phyloP scores from a whole-genome alignment of 768 basidiomycete genomes.

The Suillus sp. region DNA sequence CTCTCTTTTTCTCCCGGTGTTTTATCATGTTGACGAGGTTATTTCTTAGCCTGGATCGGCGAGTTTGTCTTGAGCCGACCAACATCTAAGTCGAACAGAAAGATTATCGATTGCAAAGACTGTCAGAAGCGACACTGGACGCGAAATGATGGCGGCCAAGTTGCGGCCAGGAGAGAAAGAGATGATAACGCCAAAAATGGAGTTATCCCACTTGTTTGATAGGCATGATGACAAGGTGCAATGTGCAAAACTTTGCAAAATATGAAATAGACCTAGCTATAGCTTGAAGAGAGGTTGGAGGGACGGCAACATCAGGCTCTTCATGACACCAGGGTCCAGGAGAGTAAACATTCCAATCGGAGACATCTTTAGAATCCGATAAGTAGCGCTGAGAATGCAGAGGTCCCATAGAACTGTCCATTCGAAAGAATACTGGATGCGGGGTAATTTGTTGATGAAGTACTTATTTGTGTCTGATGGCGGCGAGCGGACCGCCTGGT shows the following conservation, averaged over 20 bases:
- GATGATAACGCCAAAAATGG: not conserved
- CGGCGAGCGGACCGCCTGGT: conserved; percentile 1
- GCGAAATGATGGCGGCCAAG: not conserved
- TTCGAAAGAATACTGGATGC: conserved; percentile 3
- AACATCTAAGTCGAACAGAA: not conserved
- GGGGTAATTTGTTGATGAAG: too few relatives aligned
- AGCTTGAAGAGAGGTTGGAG: conserved; percentile 1
- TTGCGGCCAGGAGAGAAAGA: not conserved
- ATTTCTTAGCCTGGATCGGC: not conserved
- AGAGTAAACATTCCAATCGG: conserved; percentile 2
- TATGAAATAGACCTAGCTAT: not conserved
- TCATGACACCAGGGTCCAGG: not conserved
- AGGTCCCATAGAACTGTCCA: not conserved
- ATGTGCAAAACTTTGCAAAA: not conserved
- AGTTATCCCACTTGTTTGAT: not conserved
- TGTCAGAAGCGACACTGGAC: not conserved
- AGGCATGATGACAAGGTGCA: not conserved
- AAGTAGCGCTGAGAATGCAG: conserved; percentile 1
- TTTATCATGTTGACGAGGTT: not conserved
- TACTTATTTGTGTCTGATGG: conserved; percentile 4
- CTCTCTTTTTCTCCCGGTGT: not conserved
- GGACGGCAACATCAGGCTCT: not conserved
- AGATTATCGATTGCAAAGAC: not conserved
- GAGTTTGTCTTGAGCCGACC: not conserved
- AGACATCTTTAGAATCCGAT: not conserved